A percentile compares a stretch with the other conserved stretches of the same genome.
These are phyloP conservation scores for Eragrostis curvula DNA, from an alignment of 176 grass and related monocot species.

Conservation along the genomic window DNA sequence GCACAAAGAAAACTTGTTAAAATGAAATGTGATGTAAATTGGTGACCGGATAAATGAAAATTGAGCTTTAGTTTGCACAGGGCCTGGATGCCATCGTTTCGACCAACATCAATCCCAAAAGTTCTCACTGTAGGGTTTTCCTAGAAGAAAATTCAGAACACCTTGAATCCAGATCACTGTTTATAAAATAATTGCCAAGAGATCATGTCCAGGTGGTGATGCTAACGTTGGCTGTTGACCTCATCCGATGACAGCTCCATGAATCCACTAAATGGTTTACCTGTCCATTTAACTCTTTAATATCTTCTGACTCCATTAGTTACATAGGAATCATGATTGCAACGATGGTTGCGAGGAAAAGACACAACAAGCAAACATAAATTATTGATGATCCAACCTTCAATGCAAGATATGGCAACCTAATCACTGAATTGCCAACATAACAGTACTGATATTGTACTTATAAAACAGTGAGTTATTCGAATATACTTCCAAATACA, in stretches of 20 bases:
- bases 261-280: not conserved
- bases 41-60: not conserved
- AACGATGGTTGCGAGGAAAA: not conserved
- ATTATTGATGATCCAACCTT: not conserved
- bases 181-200: not conserved
- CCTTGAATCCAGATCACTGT: not conserved
- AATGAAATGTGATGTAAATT: not conserved
- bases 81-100: not conserved
- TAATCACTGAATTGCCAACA: not conserved
- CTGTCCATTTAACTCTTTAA: not conserved
- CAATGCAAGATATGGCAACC: not conserved
- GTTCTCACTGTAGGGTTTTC: not conserved
- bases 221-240: not conserved
- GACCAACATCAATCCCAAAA: not conserved
- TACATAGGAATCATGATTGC: not conserved
- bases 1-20: not conserved
- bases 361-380: not conserved
- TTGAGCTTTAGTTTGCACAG: not conserved
- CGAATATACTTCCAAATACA: not conserved
- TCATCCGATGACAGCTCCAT: not conserved
- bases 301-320: conserved; percentile 15
- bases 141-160: not conserved
- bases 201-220: not conserved
- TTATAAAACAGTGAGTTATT: not conserved
- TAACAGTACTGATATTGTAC: not conserved